A percentile compares a stretch with the other conserved stretches of the same genome.
These are phyloP conservation scores for Beauveria varroae DNA, from an alignment of 2,329 filamentous ascomycete species.

Conservation along the genomic window DNA sequence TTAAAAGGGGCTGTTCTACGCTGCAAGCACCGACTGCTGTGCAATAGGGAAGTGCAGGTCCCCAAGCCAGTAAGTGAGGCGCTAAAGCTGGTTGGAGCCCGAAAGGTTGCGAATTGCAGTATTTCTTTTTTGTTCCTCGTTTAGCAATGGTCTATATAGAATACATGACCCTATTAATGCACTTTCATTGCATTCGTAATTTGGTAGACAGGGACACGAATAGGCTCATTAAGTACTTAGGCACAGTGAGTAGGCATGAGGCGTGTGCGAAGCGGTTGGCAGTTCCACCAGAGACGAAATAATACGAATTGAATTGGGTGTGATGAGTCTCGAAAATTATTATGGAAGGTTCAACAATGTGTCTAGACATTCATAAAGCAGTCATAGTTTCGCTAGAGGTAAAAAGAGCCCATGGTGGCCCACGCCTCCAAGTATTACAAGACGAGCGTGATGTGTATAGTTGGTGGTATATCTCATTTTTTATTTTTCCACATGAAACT, in stretches of 20 bases:
- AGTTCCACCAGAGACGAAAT: too few relatives aligned
- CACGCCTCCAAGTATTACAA: background rate
- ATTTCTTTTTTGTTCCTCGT: constrained; percentile 24
- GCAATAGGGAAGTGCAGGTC: constrained; percentile 48
- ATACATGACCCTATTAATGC: background rate
- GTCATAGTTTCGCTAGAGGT: background rate
- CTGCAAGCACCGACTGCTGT: background rate
- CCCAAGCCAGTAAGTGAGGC: background rate
- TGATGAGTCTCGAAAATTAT: constrained; percentile 19
- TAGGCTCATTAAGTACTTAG: background rate
- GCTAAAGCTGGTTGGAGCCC: background rate
- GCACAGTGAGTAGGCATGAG: too few relatives aligned
- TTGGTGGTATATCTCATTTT: constrained; percentile 5
- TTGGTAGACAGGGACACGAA: background rate
- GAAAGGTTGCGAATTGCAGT: constrained; percentile 10
- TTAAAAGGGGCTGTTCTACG: background rate
- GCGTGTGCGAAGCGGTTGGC: too few relatives aligned
- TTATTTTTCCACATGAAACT: constrained; percentile 2
- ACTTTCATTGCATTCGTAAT: background rate
- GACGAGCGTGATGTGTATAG: background rate
- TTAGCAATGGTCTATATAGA: constrained; percentile 7
- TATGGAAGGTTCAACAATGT: constrained; percentile 26
- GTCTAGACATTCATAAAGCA: constrained; percentile 15
- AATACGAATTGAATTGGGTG: background rate
- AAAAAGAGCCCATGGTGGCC: background rate